Percentiles rank a stretch among this genome's conserved stretches.
Evolutionary conservation across 2,329 filamentous ascomycete genomes (phyloP).

Genomic region (Cytospora piceicola): DNA sequence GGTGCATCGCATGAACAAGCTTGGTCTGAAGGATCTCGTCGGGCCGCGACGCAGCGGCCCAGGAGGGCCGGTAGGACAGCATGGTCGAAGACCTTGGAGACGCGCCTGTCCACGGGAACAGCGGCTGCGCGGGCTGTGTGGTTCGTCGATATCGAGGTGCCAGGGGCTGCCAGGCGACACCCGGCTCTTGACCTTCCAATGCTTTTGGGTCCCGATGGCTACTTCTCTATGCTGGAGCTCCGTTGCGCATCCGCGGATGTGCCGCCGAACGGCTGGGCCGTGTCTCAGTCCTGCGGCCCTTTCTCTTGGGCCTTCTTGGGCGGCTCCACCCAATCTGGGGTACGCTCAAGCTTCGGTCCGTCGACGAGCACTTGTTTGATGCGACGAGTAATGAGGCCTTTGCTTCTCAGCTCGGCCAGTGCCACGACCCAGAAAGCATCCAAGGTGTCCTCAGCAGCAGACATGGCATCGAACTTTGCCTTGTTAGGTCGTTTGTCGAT

Average conservation of each 20-base stretch:
- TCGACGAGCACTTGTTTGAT: background rate
- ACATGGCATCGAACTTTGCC: background rate
- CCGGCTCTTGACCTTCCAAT: too few relatives aligned
- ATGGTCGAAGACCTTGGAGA: background rate
- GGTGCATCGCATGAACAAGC: background rate
- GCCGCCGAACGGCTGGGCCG: too few relatives aligned
- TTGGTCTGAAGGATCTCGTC: slow-evolving; percentile 1
- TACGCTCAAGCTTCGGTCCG: background rate
- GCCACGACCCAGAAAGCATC: background rate
- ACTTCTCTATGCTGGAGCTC: too few relatives aligned
- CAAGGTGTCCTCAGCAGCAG: background rate
- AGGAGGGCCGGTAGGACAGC: background rate
- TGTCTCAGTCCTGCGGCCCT: background rate
- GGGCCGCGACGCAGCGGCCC: background rate
- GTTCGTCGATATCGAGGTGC: too few relatives aligned
- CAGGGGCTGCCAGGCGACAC: too few relatives aligned
- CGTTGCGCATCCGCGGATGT: too few relatives aligned
- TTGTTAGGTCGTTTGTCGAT: background rate
- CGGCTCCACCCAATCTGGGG: background rate
- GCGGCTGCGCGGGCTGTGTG: too few relatives aligned
- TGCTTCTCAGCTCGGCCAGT: background rate
- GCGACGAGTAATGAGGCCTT: background rate
- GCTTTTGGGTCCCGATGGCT: too few relatives aligned
- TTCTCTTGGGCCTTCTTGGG: too few relatives aligned
- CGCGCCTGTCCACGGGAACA: slow-evolving; percentile 8